Percentiles rank a stretch among this genome's conserved stretches.
Evolutionary conservation across 2,329 filamentous ascomycete species (phyloP).

Genomic region (Penicillium hesseltinei): DNA sequence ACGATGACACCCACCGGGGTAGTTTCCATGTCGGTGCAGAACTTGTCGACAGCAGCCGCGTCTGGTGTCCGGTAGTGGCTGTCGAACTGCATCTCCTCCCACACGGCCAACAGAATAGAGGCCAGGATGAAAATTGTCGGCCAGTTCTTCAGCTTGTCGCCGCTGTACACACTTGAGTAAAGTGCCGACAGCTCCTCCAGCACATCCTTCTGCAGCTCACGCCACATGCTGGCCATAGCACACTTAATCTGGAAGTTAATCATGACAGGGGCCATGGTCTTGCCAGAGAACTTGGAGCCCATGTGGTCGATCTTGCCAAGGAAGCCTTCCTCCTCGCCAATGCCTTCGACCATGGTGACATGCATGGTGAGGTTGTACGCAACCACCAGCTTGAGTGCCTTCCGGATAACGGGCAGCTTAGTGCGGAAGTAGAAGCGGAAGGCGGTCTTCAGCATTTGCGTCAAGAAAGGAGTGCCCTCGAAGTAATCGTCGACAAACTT

Average conservation of each 20-base stretch:
- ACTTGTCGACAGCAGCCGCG: slow-evolving; percentile 80
- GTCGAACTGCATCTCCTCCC: slow-evolving; percentile 99
- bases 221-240: slow-evolving; percentile 96
- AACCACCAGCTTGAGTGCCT: slow-evolving; percentile 89
- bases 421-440: slow-evolving; percentile 91
- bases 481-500: slow-evolving; percentile 95
- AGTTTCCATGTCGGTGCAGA: slow-evolving; percentile 95
- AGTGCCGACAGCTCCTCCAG: slow-evolving; percentile 87
- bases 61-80: slow-evolving; percentile 94
- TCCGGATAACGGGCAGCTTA: slow-evolving; percentile 84
- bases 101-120: slow-evolving; percentile 86
- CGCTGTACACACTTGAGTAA: slow-evolving; percentile 97
- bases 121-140: slow-evolving; percentile 98
- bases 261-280: slow-evolving; percentile 93
- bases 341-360: slow-evolving; percentile 89
- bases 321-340: slow-evolving; percentile 74
- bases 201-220: slow-evolving; percentile 92
- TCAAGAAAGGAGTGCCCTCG: slow-evolving; percentile 90
- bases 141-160: slow-evolving; percentile 98
- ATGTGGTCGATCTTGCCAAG: slow-evolving; percentile 83
- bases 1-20: slow-evolving; percentile 95
- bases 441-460: slow-evolving; percentile 92
- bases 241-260: slow-evolving; percentile 99
- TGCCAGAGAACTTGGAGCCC: slow-evolving; percentile 82
- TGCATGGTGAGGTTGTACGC: slow-evolving; percentile 95